Base-by-base conservation (phyloP, 352 stramenopile genomes). In the Phytopythium litorale region DNA sequence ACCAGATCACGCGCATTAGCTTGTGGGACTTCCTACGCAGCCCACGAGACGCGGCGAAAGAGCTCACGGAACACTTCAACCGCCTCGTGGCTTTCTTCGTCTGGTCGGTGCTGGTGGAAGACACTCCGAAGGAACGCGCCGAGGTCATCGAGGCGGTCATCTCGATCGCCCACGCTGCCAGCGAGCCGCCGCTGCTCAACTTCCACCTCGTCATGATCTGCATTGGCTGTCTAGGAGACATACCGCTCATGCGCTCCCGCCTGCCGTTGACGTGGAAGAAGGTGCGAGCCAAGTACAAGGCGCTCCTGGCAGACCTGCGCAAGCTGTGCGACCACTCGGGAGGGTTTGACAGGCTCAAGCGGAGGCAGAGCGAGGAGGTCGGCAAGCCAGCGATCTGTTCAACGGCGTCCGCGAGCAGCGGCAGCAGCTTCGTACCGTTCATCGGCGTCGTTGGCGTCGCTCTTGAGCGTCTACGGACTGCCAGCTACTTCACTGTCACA, bases 151-250 rank as follows among this genome's bases (percentile, higher is more conserved):
- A 91, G 46, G 64, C 73, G 23, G 89, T 93, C 55, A 88, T 90
- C 43, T 71, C 74, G 4, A 84, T 91, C 48, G 84, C 84, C 1
- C 65, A 78, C 11, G 68, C 69, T 5, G 77, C 79, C 7, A 79
- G 67, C 48, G 63, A 55, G 23, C 54, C 79, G 19, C 67, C 72
- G 8, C 60, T 91, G 32, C 78, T 80, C 65, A 93, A 91, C 51
- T 93, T 91, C 51, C 76, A 89, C 58, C 62, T 93, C n/a, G 78
- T 89, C 21, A 91, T 92, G 84, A 79, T 75, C 11, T 91, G 84
- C 28, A 79, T 92, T 1, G 84, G 84, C 7, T 90, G 84, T 48
- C 65, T 92, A 0, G 84, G 84, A 19, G 84, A 91, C 60, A 81
- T 65, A 15, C 79, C 84, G 4, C 71, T 92, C 15, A 92, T 92